Percentiles rank a stretch among this genome's conserved stretches.
phyloP scores from a whole-genome alignment of 495 filamentous ascomycete genomes.

The Hyaloscypha finlandica region DNA sequence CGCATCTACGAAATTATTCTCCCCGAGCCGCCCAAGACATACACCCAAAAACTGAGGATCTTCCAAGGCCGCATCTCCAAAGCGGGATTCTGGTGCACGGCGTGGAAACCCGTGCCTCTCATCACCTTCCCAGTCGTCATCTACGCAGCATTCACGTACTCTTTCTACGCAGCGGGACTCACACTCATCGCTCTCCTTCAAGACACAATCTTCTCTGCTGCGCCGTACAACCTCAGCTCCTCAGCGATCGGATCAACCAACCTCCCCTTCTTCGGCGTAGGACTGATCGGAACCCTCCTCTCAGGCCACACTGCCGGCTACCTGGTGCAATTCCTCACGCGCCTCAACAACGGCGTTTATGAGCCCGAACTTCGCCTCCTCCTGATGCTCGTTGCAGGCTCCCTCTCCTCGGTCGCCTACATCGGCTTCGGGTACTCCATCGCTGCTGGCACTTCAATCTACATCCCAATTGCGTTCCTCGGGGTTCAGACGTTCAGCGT shows the following conservation, averaged over 20 bases:
- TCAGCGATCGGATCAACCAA: conserved; percentile 50
- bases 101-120: conserved; percentile 50
- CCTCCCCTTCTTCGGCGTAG: conserved; percentile 49
- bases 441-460: conserved; percentile 50
- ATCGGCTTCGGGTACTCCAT: conserved; percentile 26
- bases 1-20: conserved; percentile 20
- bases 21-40: conserved; percentile 29
- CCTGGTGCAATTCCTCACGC: conserved; percentile 47
- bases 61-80: conserved; percentile 41
- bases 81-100: conserved; percentile 48
- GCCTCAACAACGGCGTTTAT: conserved; percentile 50
- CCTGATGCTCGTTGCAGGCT: conserved; percentile 46
- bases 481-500: conserved; percentile 54
- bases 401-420: conserved; percentile 50
- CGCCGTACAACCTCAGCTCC: conserved; percentile 55
- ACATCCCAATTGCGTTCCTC: conserved; percentile 52
- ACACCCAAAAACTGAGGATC: conserved; percentile 34
- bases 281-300: conserved; percentile 46
- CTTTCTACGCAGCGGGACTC: conserved; percentile 50
- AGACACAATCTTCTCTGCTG: conserved; percentile 48
- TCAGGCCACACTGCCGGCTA: conserved; percentile 51
- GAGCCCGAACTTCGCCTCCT: conserved; percentile 58
- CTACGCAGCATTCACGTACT: conserved; percentile 52
- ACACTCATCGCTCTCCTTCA: conserved; percentile 53
- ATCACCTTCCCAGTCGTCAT: conserved; percentile 55